These are phyloP conservation scores for Phycomyces blakesleeanus DNA, from an alignment of 192 early-diverging fungal genomes.

Conservation along the genomic window DNA sequence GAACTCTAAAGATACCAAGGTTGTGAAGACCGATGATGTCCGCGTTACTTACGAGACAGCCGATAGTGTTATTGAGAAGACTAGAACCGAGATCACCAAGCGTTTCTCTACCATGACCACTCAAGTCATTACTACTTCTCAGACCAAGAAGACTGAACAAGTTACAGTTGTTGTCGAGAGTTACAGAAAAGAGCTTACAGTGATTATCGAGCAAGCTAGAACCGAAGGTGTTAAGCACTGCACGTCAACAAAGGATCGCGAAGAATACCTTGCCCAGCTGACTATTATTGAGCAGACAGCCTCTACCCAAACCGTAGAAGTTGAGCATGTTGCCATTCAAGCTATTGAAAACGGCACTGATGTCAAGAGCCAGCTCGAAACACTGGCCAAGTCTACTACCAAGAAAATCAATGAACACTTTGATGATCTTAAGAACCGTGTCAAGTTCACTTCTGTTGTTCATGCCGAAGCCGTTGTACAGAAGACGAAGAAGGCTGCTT, in stretches of 20 bases:
- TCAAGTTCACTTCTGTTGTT: constrained; percentile 1
- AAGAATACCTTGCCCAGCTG: constrained; percentile 10
- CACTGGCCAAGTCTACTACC: not conserved
- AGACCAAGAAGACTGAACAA: not conserved
- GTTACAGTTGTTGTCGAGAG: constrained; percentile 6
- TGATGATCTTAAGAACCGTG: constrained; percentile 5
- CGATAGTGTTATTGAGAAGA: constrained; percentile 2
- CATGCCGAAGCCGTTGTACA: not conserved
- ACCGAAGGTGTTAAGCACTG: constrained; percentile 1
- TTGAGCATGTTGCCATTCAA: constrained; percentile 14
- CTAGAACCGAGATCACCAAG: not conserved
- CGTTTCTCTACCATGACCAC: not conserved
- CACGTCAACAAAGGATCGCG: not conserved
- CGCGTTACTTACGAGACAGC: not conserved
- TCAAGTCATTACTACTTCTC: not conserved
- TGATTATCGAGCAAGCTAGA: constrained; percentile 16
- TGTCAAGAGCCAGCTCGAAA: not conserved
- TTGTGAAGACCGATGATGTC: not conserved
- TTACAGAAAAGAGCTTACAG: constrained; percentile 5
- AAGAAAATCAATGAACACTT: constrained; percentile 8
- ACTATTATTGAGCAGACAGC: not conserved
- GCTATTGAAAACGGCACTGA: constrained; percentile 4
- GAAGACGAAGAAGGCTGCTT: constrained; percentile 5
- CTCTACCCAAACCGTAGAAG: constrained; percentile 6
- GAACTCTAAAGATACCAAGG: constrained; percentile 5